Evolutionary conservation across 306 rosid genomes (phyloP), one percentile per base, ranked within the genome.

Genomic region (Notholithocarpus densiflorus): DNA sequence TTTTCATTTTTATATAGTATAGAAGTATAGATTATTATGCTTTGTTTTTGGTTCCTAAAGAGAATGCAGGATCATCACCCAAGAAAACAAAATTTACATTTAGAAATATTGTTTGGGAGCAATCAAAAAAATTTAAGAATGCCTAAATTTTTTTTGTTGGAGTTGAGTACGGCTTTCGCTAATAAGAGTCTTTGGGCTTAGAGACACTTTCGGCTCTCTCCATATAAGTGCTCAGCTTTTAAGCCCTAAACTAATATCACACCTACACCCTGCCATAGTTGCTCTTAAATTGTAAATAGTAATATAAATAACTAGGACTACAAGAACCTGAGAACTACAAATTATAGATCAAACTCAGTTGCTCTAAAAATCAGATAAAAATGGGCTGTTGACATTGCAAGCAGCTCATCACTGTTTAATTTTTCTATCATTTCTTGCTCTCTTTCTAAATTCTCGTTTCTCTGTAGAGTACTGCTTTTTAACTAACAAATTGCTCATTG

Each of bases 381-480:
- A 18, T 5, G 40, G 53, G 18, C 56, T 18, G 51, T 14, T 56
- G 10, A 66, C 32, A 19, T 13, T 60, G 77, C 27, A 20, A 74
- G 56, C 66, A 72, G 73, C 76, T 20, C 56, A 21, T 78, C 87
- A 89, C 29, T 64, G 77, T 74, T 89, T 90, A 18, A 51, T 75
- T 84, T 93, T 95, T 87, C 87, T 90, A 72, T 95, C 98, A 87
- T 95, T 95, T 86, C 99, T 90, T 56, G 88, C 81, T 86, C 91
- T 90, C 94, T 95, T 93, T 80, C 90, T 88, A 83, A 75, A 88
- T 69, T 93, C 98, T 69, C 97, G 88, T 54, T 83, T 90, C 80
- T 91, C 98, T 2, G 80, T 40, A 20, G 96, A 81, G 92, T 91
- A 93, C 34, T 91, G 98, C 86, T 93, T 95, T 84, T 95, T 95